These are phyloP conservation scores for Paecilomyces variotii DNA, from an alignment of 2,329 filamentous ascomycete species.

Conservation along the genomic window DNA sequence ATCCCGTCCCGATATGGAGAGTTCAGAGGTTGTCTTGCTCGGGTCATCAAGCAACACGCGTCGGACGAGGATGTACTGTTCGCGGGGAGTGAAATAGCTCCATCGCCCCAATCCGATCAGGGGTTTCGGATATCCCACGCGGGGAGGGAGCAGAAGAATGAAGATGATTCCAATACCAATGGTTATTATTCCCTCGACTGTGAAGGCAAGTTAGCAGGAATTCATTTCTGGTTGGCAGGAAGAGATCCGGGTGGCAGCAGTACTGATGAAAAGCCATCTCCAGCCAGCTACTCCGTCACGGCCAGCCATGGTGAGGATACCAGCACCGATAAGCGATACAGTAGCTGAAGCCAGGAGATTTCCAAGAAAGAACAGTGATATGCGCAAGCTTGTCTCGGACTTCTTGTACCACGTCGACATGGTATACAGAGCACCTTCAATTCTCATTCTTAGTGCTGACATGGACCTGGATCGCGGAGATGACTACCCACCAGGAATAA, in stretches of 20 bases:
- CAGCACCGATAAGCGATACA: conserved; percentile 29
- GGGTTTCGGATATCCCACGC: conserved; percentile 27
- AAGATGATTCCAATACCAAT: conserved; percentile 34
- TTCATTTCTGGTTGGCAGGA: conserved; percentile 2
- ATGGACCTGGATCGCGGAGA: conserved; percentile 1
- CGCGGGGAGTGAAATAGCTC: conserved; percentile 37
- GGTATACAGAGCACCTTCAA: conserved; percentile 28
- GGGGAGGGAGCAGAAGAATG: conserved; percentile 32
- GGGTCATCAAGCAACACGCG: conserved; percentile 40
- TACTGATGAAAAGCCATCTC: conserved; percentile 47
- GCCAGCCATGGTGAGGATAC: conserved; percentile 42
- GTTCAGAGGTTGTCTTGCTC: conserved; percentile 25
- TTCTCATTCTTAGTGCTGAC: neutral
- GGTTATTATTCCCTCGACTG: conserved; percentile 48
- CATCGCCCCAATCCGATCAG: conserved; percentile 29
- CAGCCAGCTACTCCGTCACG: conserved; percentile 44
- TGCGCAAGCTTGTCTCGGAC: conserved; percentile 44
- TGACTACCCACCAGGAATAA: conserved; percentile 42
- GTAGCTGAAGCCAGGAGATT: conserved; percentile 45
- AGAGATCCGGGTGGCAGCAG: neutral
- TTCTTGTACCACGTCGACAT: conserved; percentile 50
- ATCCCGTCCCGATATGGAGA: conserved; percentile 30
- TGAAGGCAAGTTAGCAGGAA: neutral
- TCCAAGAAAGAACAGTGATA: conserved; percentile 50
- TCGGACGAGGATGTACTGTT: conserved; percentile 34